A percentile compares a stretch with the other conserved stretches of the same genome.
These are phyloP conservation scores for Volutella citrinella DNA, from an alignment of 2,329 filamentous ascomycete genomes.

Conservation along the genomic window DNA sequence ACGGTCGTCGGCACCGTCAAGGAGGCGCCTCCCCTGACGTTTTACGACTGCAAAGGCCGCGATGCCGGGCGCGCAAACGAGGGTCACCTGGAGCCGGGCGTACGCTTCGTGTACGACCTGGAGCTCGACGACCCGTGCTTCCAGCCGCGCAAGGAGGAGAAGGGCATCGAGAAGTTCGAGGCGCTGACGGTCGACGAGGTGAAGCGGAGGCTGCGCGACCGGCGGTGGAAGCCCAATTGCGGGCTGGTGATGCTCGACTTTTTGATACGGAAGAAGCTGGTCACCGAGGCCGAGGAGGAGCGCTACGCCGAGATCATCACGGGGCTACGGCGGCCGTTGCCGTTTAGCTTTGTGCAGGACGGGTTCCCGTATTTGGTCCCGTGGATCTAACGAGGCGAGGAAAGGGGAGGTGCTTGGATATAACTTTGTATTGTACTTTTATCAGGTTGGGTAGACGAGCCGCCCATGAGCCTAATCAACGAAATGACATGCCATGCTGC, in stretches of 20 bases:
- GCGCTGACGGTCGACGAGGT: conserved; percentile 28
- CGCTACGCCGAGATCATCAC: conserved; percentile 17
- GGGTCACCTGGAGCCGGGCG: conserved; percentile 35
- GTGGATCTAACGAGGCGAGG: conserved; percentile 2
- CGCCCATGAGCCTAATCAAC: no score
- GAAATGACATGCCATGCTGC: no score
- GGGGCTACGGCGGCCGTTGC: conserved; percentile 23
- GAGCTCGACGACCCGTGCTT: conserved; percentile 23
- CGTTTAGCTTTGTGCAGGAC: conserved; percentile 22
- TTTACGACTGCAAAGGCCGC: conserved; percentile 32
- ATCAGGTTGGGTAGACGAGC: no score
- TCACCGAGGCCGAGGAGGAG: conserved; percentile 22
- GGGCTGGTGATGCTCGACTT: conserved; percentile 39
- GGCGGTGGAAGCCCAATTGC: conserved; percentile 37
- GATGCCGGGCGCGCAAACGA: conserved; percentile 25
- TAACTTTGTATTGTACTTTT: conserved; percentile 7
- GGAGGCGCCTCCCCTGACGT: conserved; percentile 26
- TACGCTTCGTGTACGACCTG: conserved; percentile 37
- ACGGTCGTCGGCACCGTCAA: conserved; percentile 17
- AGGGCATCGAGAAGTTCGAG: conserved; percentile 27
- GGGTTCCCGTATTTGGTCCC: conserved; percentile 9
- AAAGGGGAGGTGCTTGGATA: background rate
- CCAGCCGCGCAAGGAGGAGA: conserved; percentile 22
- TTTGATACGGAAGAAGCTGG: conserved; percentile 27
- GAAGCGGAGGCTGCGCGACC: conserved; percentile 21